A percentile compares a stretch with the other conserved stretches of the same genome.
phyloP scores from a whole-genome alignment of 768 basidiomycete species.

The Gloeophyllum trabeum region DNA sequence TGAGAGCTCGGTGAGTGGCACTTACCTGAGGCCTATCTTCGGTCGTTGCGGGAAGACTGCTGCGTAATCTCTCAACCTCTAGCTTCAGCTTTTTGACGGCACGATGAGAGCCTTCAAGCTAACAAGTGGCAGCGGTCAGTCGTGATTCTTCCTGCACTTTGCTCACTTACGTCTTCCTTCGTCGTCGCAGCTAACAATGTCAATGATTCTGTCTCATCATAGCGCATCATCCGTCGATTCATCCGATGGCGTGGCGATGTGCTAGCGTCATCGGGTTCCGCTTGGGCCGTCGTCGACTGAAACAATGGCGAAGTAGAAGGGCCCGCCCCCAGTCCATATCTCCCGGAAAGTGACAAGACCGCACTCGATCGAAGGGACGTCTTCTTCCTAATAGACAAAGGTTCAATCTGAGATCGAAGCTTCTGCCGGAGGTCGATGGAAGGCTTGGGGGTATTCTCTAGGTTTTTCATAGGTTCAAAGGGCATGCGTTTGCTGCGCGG shows the following conservation, averaged over 20 bases:
- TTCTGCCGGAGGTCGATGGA: conserved; percentile 18
- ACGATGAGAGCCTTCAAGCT: conserved; percentile 66
- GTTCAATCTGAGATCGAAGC: conserved; percentile 44
- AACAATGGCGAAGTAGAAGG: too few species aligned
- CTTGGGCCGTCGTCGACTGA: too few species aligned
- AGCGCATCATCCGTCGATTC: too few species aligned
- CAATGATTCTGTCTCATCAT: conserved; percentile 1
- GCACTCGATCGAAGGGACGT: conserved; percentile 42
- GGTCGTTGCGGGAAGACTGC: too few species aligned
- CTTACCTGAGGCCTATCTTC: too few species aligned
- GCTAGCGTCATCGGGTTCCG: too few species aligned
- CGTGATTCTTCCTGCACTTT: too few species aligned
- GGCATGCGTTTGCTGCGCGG: conserved; percentile 67
- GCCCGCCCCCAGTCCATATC: too few species aligned
- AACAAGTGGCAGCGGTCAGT: too few species aligned
- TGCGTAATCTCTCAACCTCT: conserved; percentile 57
- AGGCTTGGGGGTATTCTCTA: conserved; percentile 41
- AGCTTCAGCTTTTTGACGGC: conserved; percentile 67
- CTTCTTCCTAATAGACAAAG: conserved; percentile 81
- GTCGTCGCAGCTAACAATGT: conserved; percentile 20
- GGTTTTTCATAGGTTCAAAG: conserved; percentile 41
- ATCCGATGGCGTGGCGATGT: conserved; percentile 9
- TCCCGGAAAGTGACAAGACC: too few species aligned
- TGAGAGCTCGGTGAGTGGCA: too few species aligned
- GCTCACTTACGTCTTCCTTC: conserved; percentile 65